phyloP scores from a whole-genome alignment of 1,284 basidiomycete genomes.

The Sanghuangporus baumii region DNA sequence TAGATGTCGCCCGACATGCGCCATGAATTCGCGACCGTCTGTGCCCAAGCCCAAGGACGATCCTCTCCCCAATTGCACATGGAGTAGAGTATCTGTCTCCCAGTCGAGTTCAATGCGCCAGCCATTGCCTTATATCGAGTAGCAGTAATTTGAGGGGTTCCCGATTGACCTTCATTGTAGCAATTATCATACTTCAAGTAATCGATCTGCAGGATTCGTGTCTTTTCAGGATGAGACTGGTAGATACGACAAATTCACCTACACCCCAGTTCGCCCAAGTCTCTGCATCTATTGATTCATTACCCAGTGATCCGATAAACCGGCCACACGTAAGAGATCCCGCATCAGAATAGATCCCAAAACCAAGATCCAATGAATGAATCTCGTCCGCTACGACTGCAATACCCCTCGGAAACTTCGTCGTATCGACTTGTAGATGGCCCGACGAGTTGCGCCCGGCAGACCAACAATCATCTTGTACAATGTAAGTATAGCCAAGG shows the following conservation, averaged over 20 bases:
- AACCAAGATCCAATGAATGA: slow-evolving; percentile 38
- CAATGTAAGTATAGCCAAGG: slow-evolving; percentile 21
- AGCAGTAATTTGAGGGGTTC: slow-evolving; percentile 36
- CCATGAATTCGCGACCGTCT: slow-evolving; percentile 43
- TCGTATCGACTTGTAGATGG: slow-evolving; percentile 29
- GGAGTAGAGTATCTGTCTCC: slow-evolving; percentile 41
- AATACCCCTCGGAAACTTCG: slow-evolving; percentile 41
- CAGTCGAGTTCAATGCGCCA: slow-evolving; percentile 40
- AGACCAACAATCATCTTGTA: slow-evolving; percentile 34
- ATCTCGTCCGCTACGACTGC: slow-evolving; percentile 36
- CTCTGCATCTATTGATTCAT: slow-evolving; percentile 43
- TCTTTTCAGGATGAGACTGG: too few species aligned
- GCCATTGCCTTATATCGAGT: slow-evolving; percentile 43
- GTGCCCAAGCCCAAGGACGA: slow-evolving; percentile 40
- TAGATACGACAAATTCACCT: slow-evolving; percentile 32
- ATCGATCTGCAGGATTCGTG: slow-evolving; percentile 21
- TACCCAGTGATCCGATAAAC: slow-evolving; percentile 39
- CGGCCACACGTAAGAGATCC: slow-evolving; percentile 40
- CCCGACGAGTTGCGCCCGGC: slow-evolving; percentile 24
- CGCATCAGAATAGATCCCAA: slow-evolving; percentile 44
- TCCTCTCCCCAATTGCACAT: slow-evolving; percentile 47
- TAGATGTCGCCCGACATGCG: slow-evolving; percentile 40
- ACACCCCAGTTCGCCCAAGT: slow-evolving; percentile 41
- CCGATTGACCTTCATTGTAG: slow-evolving; percentile 39
- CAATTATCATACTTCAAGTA: slow-evolving; percentile 39